A percentile compares a stretch with the other conserved stretches of the same genome.
These are phyloP conservation scores for Phoma sp. DNA, from an alignment of 2,329 filamentous ascomycete species.

Conservation along the genomic window DNA sequence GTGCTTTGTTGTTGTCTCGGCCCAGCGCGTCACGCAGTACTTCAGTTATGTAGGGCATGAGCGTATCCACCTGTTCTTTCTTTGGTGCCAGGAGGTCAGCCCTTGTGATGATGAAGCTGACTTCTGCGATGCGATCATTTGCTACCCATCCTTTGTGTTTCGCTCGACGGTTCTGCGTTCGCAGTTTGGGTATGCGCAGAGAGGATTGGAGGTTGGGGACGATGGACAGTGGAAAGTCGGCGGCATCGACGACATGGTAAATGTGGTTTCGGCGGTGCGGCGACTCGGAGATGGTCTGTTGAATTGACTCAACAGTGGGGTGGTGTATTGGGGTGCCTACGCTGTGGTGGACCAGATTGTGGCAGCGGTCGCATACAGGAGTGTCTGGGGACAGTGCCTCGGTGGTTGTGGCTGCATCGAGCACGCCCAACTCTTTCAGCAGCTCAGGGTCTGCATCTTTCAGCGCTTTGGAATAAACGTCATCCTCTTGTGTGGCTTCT, in stretches of 20 bases:
- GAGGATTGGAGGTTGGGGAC: constrained; percentile 77
- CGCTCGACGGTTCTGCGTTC: constrained; percentile 81
- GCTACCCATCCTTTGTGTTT: constrained; percentile 69
- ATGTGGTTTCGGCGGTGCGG: constrained; percentile 92
- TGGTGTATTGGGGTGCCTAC: constrained; percentile 76
- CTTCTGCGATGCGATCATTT: constrained; percentile 71
- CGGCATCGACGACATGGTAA: constrained; percentile 93
- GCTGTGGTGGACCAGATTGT: constrained; percentile 79
- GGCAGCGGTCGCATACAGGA: constrained; percentile 87
- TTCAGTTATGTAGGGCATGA: constrained; percentile 85
- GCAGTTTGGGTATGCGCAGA: constrained; percentile 74
- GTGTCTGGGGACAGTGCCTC: constrained; percentile 32
- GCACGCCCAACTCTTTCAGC: constrained; percentile 41
- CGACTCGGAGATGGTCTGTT: constrained; percentile 85
- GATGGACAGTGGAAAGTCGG: constrained; percentile 95
- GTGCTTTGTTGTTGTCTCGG: constrained; percentile 69
- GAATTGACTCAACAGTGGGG: constrained; percentile 80
- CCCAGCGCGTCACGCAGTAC: constrained; percentile 81
- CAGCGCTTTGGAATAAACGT: constrained; percentile 47
- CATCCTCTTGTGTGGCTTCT: constrained; percentile 41
- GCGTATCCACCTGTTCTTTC: constrained; percentile 80
- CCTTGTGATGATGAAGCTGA: constrained; percentile 91
- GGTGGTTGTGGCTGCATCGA: constrained; percentile 21
- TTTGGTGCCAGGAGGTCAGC: constrained; percentile 84
- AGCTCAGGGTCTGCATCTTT: constrained; percentile 38